phyloP scores from a whole-genome alignment of 129 eudicot species.

The Centrapalus pauciflorus region DNA sequence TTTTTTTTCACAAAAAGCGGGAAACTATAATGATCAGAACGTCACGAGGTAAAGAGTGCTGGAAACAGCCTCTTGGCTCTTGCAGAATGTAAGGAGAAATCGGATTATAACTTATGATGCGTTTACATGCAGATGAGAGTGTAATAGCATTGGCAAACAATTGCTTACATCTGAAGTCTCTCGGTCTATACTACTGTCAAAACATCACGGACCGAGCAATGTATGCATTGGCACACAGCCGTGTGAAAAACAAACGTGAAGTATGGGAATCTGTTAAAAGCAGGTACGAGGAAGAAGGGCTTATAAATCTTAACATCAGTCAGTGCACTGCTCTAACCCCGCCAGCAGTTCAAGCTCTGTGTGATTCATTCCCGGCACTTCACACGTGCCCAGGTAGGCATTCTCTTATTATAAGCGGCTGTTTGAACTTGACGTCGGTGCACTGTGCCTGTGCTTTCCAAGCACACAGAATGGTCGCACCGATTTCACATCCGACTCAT shows the following conservation, averaged over 20 bases:
- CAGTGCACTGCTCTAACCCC: slow-evolving; percentile 86
- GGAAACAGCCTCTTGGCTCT: too few relatives aligned
- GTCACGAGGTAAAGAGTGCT: too few relatives aligned
- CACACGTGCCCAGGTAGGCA: slow-evolving; percentile 80
- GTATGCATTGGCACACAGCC: slow-evolving; percentile 65
- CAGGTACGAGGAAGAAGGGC: slow-evolving; percentile 66
- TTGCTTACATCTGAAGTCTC: slow-evolving; percentile 58
- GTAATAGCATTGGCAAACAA: slow-evolving; percentile 69
- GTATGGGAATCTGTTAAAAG: slow-evolving; percentile 48
- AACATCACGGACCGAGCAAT: slow-evolving; percentile 70
- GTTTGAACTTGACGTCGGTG: slow-evolving; percentile 63
- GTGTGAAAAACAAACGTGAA: slow-evolving; percentile 46
- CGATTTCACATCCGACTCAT: slow-evolving; percentile 20
- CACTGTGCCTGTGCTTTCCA: slow-evolving; percentile 66
- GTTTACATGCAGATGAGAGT: slow-evolving; percentile 77
- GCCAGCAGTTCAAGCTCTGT: slow-evolving; percentile 75
- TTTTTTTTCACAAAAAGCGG: too few relatives aligned
- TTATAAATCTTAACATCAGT: slow-evolving; percentile 69
- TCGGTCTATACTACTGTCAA: slow-evolving; percentile 72
- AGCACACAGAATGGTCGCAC: too few relatives aligned
- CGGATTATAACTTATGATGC: too few relatives aligned
- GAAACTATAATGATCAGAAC: too few relatives aligned
- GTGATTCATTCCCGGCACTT: slow-evolving; percentile 72
- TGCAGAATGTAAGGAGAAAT: too few relatives aligned
- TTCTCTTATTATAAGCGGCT: slow-evolving; percentile 76